Base-by-base conservation (phyloP, 306 rosid genomes). In the Rosa chinensis region DNA sequence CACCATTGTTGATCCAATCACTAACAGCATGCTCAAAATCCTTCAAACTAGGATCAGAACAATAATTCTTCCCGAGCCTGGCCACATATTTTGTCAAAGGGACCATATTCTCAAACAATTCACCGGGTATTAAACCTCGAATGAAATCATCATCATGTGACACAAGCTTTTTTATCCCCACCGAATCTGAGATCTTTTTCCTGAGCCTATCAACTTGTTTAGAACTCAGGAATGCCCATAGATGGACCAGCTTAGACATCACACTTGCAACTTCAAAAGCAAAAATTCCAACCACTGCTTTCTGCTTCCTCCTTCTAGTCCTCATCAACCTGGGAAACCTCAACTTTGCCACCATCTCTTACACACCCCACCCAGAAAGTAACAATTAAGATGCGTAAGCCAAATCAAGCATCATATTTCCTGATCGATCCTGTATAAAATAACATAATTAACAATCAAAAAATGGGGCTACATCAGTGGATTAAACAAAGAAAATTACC, bases 221-320 rank as follows among this genome's bases (percentile, higher is more conserved):
- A 62, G 92, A 92, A 69, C 87, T 87, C 86, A 91, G 87, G 50
- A 88, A 84, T 61, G 87, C 89, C 97, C 99, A 92, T 82, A 88
- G 82, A 81, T 90, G 87, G 80, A 91, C 88, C 88, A 95, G 82
- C 92, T 93, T 95, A 61, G 99, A 89, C 98, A 95, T 92, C 87
- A 91, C 77, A 80, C 87, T 90, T 23, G 99, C 99, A 74, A 89
- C 88, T 90, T 95, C 99, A 87, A 95, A 95, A 43, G 99, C 95
- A 55, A 95, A 84, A 48, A 95, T 97, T 84, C 94, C 97, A 81
- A 94, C 77, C 58, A 70, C 84, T 5, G 64, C 87, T 83, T 92
- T 91, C 84, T 85, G 86, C 88, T 86, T 91, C 86, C 59, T 90
- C 86, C 21, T 53, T 20, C 0, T 53, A 53, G 59, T 53, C 23